Evolutionary conservation across 1,284 basidiomycete species (phyloP), one percentile per base, ranked within the genome.

Genomic region (Lentinula novae-zelandiae): DNA sequence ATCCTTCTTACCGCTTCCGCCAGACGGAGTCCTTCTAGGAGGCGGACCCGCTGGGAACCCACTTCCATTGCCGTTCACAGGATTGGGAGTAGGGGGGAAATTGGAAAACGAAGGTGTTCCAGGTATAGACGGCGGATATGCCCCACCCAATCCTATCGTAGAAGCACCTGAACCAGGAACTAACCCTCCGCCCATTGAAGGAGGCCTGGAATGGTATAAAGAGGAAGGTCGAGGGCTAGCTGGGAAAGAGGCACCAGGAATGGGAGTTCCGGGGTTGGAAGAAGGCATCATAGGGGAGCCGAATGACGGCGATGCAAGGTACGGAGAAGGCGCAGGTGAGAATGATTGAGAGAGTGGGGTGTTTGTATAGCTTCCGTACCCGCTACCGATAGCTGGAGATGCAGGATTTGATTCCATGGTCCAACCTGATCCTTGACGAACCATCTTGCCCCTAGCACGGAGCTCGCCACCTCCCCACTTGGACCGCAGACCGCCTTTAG

Each of bases 391-490:
- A 20, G 60, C 57, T 3, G 63, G 63, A 44, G 63, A 60, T 15
- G 58, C 63, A 22, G 63, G 60, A 31, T 57, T 60, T 31, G 60
- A 59, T 56, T 67, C 67, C 13, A 68, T 57, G 15, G 63, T 65
- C 65, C 63, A 66, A 3, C 66, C 65, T 13, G 60, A 58, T 39
- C 67, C 66, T 61, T 65, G 64, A 13, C 60, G 57, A 12, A 63
- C 33, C 48, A 65, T 53, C 54, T 64, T 64, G 13, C 56, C 51
- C 20, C 78, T 68, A 0, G 78, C 63, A 10, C 78, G 70, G 0
- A 80, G 67, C 53, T 77, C 72, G 1, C 70, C 65, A 1, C 78
- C 78, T 7, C 71, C 76, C 78, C 78, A 80, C 67, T 79, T 80
- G n/a, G 72, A 65, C 20, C 78, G 66, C 1, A 79, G 68, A 4